Base-by-base conservation (phyloP, 257 asterid species). In the Cruciata laevipes region DNA sequence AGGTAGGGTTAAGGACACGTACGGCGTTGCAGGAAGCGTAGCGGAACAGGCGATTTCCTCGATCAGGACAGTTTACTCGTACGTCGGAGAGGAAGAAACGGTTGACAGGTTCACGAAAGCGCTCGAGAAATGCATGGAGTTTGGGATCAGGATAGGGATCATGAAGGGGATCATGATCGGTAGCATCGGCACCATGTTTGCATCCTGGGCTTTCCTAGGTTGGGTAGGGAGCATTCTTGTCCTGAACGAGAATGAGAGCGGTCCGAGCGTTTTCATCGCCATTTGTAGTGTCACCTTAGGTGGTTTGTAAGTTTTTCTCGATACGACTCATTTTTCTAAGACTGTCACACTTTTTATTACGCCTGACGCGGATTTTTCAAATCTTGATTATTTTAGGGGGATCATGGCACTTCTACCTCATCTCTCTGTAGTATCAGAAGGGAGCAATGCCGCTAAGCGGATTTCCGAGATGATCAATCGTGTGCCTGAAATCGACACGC, bases 221-320 rank as follows among this genome's bases (percentile, higher is more conserved):
- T 89, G 95, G 96, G 92, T 84, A 0, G 96, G 95, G 11, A 87
- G 95, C 61, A 10, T 85, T 21, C 90, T 89, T 42, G 90, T 89
- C 3, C 64, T 68, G 27, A 83, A 89, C 31, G 73, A 83, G 72
- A 87, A 86, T 23, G 95, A 89, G 71, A 87, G 75, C 18, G 91
- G 95, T 24, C 95, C 88, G 25, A 81, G 77, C 0, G 93, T 89
- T 60, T 89, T 87, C 61, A 71, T 89, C 23, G 79, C 88, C 35
- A 72, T 84, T 57, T 81, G 82, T 33, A 71, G 84, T 17, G 77
- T 67, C 27, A 33, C 82, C 33, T 83, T 89, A 35, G 96, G 91
- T 67, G 96, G 96, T 73, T 73, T 85, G 96, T 89, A 70, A 82
- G 95, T 71, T 51, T 17, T 18, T 1, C 30, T 27, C 12, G 24